Evolutionary conservation across 2,329 filamentous ascomycete genomes (phyloP).

Genomic region (Ophiosphaerella korrae): DNA sequence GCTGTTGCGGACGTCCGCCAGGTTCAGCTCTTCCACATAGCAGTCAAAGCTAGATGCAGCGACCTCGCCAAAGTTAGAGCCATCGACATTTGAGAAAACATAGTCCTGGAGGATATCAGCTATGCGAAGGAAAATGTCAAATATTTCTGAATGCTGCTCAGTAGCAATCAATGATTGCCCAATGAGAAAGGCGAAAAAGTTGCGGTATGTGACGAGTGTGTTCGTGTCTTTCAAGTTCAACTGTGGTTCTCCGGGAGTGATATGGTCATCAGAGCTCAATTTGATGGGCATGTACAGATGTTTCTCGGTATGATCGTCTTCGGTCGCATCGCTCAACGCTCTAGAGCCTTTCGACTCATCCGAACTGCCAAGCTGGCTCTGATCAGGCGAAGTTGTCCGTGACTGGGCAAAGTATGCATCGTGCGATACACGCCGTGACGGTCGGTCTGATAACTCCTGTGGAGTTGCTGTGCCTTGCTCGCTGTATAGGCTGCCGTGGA

Average conservation of each 20-base stretch:
- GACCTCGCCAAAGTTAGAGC: constrained; percentile 67
- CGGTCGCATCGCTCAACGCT: constrained; percentile 54
- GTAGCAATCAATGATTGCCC: constrained; percentile 67
- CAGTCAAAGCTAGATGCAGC: constrained; percentile 69
- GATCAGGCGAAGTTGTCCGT: constrained; percentile 39
- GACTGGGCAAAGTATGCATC: constrained; percentile 36
- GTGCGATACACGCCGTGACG: constrained; percentile 26
- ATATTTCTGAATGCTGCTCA: constrained; percentile 59
- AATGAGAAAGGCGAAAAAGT: constrained; percentile 67
- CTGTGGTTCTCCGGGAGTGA: constrained; percentile 34
- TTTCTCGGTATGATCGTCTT: constrained; percentile 55
- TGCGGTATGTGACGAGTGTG: constrained; percentile 63
- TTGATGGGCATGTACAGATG: constrained; percentile 65
- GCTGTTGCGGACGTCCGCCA: constrained; percentile 81
- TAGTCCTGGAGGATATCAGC: constrained; percentile 62
- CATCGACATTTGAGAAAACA: constrained; percentile 66
- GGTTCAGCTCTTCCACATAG: constrained; percentile 75
- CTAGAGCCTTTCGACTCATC: constrained; percentile 55
- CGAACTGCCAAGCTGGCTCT: constrained; percentile 43
- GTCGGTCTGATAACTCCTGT: constrained; percentile 23
- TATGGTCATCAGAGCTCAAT: constrained; percentile 57
- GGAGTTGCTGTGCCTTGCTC: constrained; percentile 24
- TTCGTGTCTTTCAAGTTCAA: constrained; percentile 58
- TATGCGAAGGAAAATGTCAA: constrained; percentile 66
- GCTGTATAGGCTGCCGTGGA: constrained; percentile 59